These are phyloP conservation scores for Trichomonascus vanleenenianus DNA, from an alignment of 805 yeast species.

Conservation along the genomic window DNA sequence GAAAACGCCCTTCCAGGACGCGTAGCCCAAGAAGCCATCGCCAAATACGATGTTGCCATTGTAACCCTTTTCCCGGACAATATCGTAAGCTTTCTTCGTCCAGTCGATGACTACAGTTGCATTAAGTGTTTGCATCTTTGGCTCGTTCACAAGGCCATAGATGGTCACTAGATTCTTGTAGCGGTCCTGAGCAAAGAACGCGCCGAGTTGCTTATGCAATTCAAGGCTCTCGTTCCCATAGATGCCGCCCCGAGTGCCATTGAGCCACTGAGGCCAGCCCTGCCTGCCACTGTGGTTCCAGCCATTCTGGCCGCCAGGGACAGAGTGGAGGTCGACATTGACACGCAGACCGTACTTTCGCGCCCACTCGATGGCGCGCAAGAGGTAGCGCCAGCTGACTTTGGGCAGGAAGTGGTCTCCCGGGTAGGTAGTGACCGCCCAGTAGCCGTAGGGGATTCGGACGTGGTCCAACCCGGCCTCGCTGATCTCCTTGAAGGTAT, in stretches of 20 bases:
- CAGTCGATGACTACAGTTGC: constrained; percentile 46
- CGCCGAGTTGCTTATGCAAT: constrained; percentile 45
- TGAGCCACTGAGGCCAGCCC: constrained; percentile 35
- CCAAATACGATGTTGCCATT: constrained; percentile 53
- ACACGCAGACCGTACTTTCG: constrained; percentile 50
- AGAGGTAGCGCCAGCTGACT: constrained; percentile 46
- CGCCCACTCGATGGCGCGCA: constrained; percentile 64
- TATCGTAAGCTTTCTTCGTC: constrained; percentile 47
- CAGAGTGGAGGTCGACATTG: constrained; percentile 74
- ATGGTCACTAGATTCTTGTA: constrained; percentile 68
- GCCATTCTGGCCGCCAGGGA: constrained; percentile 81
- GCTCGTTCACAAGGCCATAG: constrained; percentile 78
- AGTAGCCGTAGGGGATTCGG: constrained; percentile 73
- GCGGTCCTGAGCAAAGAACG: constrained; percentile 54
- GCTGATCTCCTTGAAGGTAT: constrained; percentile 54
- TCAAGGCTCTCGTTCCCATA: constrained; percentile 36
- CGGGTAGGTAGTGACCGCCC: constrained; percentile 52
- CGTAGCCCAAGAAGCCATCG: constrained; percentile 61
- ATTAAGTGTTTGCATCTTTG: constrained; percentile 44
- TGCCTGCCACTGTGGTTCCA: constrained; percentile 75
- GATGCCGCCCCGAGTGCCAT: constrained; percentile 40
- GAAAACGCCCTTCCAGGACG: constrained; percentile 56
- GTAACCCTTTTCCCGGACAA: constrained; percentile 47
- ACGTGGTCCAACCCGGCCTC: constrained; percentile 63
- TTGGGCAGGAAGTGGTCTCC: constrained; percentile 54